A percentile compares a stretch with the other conserved stretches of the same genome.
Evolutionary conservation across 352 stramenopile species (phyloP).

Genomic region (Phytophthora lateralis): DNA sequence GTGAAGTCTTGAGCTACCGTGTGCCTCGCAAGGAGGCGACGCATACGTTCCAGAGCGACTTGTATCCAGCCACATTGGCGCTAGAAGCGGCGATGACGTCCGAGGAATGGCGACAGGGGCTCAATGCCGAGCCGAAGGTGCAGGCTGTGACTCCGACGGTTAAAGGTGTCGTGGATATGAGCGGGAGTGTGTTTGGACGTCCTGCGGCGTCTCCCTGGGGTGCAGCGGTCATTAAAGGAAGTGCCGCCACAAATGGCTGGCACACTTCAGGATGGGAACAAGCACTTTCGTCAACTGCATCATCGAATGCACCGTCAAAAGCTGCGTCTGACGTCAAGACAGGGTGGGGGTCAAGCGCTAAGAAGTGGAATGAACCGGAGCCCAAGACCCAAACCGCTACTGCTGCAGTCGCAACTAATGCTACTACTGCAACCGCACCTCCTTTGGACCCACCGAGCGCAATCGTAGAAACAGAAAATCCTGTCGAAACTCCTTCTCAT

Average conservation of each 20-base stretch:
- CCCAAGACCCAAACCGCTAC: conserved; percentile 6
- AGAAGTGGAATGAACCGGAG: conserved; percentile 45
- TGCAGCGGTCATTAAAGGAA: conserved; percentile 6
- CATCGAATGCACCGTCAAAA: conserved; percentile 37
- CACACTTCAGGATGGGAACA: conserved; percentile 35
- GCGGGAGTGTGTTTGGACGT: conserved; percentile 44
- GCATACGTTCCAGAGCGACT: conserved; percentile 74
- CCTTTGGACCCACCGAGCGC: not conserved
- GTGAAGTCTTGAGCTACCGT: conserved; percentile 68
- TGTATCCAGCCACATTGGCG: conserved; percentile 70
- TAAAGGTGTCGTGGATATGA: conserved; percentile 24
- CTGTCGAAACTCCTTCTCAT: conserved; percentile 13
- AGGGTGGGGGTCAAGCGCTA: conserved; percentile 35
- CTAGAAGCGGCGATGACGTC: conserved; percentile 43
- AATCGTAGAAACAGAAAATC: conserved; percentile 5
- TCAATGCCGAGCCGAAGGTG: conserved; percentile 51
- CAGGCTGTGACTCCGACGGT: conserved; percentile 38
- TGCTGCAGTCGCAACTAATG: not conserved
- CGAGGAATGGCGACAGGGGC: conserved; percentile 48
- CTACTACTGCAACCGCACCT: not conserved
- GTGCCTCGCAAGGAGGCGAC: conserved; percentile 67
- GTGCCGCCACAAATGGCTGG: conserved; percentile 23
- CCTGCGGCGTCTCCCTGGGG: conserved; percentile 30
- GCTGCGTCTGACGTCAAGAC: conserved; percentile 28
- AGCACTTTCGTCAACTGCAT: conserved; percentile 35